phyloP scores from a whole-genome alignment of 2,329 filamentous ascomycete genomes.

The Dryadomyces quercus-mongolicae region DNA sequence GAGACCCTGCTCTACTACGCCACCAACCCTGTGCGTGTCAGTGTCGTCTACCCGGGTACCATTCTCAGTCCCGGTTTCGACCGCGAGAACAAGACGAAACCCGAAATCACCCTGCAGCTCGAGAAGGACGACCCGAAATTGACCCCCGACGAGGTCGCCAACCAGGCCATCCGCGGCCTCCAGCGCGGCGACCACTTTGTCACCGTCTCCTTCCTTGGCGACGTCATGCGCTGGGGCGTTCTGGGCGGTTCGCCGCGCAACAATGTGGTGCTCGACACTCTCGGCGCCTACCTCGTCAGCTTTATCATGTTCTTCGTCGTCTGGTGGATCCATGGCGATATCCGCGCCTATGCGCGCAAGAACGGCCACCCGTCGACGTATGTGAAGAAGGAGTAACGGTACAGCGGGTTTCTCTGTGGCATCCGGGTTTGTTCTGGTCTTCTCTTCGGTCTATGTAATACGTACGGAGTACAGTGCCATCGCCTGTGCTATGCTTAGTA shows the following conservation, averaged over 20 bases:
- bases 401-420: too few relatives aligned
- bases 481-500: neutral
- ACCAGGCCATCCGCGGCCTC: slow-evolving; percentile 55
- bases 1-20: slow-evolving; percentile 81
- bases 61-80: slow-evolving; percentile 68
- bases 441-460: neutral
- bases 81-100: slow-evolving; percentile 68
- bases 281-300: slow-evolving; percentile 40
- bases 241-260: slow-evolving; percentile 46
- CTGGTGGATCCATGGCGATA: slow-evolving; percentile 43
- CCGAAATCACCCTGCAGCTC: slow-evolving; percentile 62
- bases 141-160: slow-evolving; percentile 66
- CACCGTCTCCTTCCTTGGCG: slow-evolving; percentile 60
- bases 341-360: slow-evolving; percentile 41
- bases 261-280: slow-evolving; percentile 46
- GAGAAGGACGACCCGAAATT: slow-evolving; percentile 76
- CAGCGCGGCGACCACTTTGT: slow-evolving; percentile 73
- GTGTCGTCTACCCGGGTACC: slow-evolving; percentile 73
- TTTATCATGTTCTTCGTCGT: slow-evolving; percentile 48
- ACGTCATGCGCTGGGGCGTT: slow-evolving; percentile 53
- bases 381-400: slow-evolving; percentile 10
- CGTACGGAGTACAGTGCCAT: too few relatives aligned
- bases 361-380: slow-evolving; percentile 46
- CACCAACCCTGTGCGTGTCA: slow-evolving; percentile 50
- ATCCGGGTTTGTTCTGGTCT: neutral